These are phyloP conservation scores for Phaeodactylum tricornutum DNA, from an alignment of 108 stramenopile genomes.

Conservation along the genomic window DNA sequence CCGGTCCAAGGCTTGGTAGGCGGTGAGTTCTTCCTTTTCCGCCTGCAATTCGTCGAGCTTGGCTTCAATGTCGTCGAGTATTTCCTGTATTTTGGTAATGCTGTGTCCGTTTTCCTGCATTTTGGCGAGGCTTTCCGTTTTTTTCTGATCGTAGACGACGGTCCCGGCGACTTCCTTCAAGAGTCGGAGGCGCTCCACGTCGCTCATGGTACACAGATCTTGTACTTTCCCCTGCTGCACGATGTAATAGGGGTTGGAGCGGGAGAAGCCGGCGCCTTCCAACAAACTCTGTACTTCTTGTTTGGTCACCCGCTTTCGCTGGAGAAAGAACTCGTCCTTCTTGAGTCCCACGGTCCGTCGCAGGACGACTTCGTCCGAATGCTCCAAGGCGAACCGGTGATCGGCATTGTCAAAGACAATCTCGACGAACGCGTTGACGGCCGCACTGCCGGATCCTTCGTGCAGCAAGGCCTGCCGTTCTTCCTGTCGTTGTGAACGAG, in stretches of 20 bases:
- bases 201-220: constrained; percentile 91
- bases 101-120: constrained; percentile 86
- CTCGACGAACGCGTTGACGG: constrained; percentile 95
- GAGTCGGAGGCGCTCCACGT: constrained; percentile 83
- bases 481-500: too few relatives aligned
- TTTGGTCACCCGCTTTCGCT: constrained; percentile 87
- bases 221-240: constrained; percentile 99
- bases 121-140: constrained; percentile 81
- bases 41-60: constrained; percentile 86
- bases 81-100: constrained; percentile 87
- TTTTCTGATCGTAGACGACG: constrained; percentile 96
- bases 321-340: constrained; percentile 99
- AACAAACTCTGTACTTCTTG: constrained; percentile 87
- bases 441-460: constrained; percentile 82
- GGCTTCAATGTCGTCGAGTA: constrained; percentile 79
- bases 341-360: constrained; percentile 95
- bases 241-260: constrained; percentile 99
- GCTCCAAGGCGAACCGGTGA: constrained; percentile 82
- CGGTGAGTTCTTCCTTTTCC: constrained; percentile 94
- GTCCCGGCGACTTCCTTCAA: constrained; percentile 96
- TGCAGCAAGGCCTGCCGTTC: constrained; percentile 85
- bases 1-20: constrained; percentile 87
- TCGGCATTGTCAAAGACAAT: constrained; percentile 98
- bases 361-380: constrained; percentile 91
- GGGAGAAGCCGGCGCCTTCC: constrained; percentile 97